Conservation (phyloP, 169 alveolate genomes). For the Cryptosporidium andersoni region DNA sequence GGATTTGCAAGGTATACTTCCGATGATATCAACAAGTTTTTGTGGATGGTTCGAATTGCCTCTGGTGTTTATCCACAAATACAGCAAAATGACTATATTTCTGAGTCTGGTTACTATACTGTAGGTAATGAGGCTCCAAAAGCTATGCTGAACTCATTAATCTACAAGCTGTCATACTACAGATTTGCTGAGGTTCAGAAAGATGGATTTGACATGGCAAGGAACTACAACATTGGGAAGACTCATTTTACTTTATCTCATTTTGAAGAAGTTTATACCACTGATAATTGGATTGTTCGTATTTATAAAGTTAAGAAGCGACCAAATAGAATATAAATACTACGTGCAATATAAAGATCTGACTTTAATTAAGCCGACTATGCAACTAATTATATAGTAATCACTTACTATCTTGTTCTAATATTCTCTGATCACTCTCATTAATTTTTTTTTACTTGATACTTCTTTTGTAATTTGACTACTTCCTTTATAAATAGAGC, state of each 20-base stretch:
- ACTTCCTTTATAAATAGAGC: neutral
- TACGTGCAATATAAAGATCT: too few species aligned
- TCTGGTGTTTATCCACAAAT: slow-evolving; percentile 92
- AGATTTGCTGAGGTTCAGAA: slow-evolving; percentile 88
- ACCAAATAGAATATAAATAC: slow-evolving; percentile 9
- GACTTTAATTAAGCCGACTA: too few species aligned
- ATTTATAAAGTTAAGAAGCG: slow-evolving; percentile 87
- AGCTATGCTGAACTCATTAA: slow-evolving; percentile 89
- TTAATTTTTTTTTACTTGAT: neutral
- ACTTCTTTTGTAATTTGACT: neutral
- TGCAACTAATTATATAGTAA: too few species aligned
- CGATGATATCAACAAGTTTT: slow-evolving; percentile 97
- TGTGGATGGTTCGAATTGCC: slow-evolving; percentile 98
- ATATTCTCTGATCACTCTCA: neutral
- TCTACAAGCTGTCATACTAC: slow-evolving; percentile 92
- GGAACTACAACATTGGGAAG: slow-evolving; percentile 79
- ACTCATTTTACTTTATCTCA: slow-evolving; percentile 84
- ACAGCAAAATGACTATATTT: slow-evolving; percentile 83
- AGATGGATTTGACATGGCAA: slow-evolving; percentile 92
- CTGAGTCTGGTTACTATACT: slow-evolving; percentile 78
- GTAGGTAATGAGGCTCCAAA: slow-evolving; percentile 91
- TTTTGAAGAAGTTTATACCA: slow-evolving; percentile 95
- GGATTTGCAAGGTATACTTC: slow-evolving; percentile 93
- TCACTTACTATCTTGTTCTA: neutral
- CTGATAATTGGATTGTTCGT: slow-evolving; percentile 96